Evolutionary conservation across 352 stramenopile species (phyloP), one percentile per base, ranked within the genome.

Genomic region (Phytophthora ohioensis): DNA sequence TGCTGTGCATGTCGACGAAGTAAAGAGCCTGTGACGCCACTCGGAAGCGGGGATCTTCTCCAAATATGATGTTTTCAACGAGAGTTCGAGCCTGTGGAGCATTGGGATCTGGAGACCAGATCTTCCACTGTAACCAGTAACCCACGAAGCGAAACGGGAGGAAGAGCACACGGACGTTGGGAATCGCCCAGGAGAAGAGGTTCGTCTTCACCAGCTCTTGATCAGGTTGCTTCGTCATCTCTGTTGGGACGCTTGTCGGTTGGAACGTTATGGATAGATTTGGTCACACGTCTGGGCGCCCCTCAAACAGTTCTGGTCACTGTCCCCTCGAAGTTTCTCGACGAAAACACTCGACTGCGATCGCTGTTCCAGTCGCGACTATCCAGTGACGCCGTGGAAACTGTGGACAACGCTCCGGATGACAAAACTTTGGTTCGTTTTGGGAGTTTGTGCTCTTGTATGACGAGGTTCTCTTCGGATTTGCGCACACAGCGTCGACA

Each of bases 1-100:
- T 75, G 13, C 43, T 73, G 54, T 80, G 82, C 79, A 90, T 90
- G 49, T 92, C 84, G 9, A 75, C 66, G 56, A 87, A 88, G 70
- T 90, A 90, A 6, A 91, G 51, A 27, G 73, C 79, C 1, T 73
- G 65, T 48, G 86, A 76, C 1, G 59, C 35, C 35, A 71, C 1
- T 32, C 71, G 84, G 57, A 90, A 91, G 57, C 84, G 81, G n/a
- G 80, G 84, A 0, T 63, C 71, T 70, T 90, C 80, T 7, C 78
- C 81, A 38, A 75, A 89, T 11, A 87, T 68, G 57, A 69, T 51
- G 5, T 54, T 47, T 17, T 73, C 38, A 15, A 73, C 51, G 21
- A 73, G 36, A 11, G 66, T 69, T 5, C 47, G 5, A 6, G 58
- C 65, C 27, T 69, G 58, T 10, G 46, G 39, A 41, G 48, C 43